Evolutionary conservation across 768 basidiomycete species (phyloP), one percentile per base, ranked within the genome.

Genomic region (Xerocomellus dryophilus): DNA sequence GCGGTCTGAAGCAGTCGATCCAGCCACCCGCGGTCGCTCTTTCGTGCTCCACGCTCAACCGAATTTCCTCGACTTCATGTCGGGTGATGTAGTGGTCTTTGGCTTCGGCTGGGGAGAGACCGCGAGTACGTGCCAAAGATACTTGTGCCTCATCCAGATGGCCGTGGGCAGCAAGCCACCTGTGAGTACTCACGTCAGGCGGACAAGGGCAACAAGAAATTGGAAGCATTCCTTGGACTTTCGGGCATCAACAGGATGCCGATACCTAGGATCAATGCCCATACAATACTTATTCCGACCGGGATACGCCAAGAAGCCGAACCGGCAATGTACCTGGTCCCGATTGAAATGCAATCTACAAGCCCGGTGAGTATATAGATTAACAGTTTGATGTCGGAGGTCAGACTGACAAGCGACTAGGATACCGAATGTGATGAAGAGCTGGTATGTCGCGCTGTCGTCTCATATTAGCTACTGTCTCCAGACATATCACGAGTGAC

Each of bases 361-460:
- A 88, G 10, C 36, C 34, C 36, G 15, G 18, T 53, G 31, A 49
- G 42, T 18, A 43, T 55, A 14, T 42, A 15, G 36, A 48, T 31
- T 15, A 18, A 35, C 5, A 23, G 14, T 34, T 49, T 58, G 17
- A 18, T 25, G 25, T 20, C 12, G 34, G 9, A 51, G 8, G 43
- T 1, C 35, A 17, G 7, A 72, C 78, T 44, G 58, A 81, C 80
- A 85, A 32, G 85, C 82, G 39, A 85, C 77, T 31, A 86, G 76
- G 57, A 85, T 87, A 62, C 87, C 86, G 56, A 84, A 76, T 0
- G 86, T 87, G 61, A 87, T 86, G 69, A 85, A 84, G 14, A 85
- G 71, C 61, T 83, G 81, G 59, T 80, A 81, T 5, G 80, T 81
- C 3, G 80, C 81, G 17, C 63, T 59, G 58, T 5, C 54, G 45